Percentiles rank a stretch among this genome's conserved stretches.
These are phyloP conservation scores for Leptomonas pyrrhocoris DNA, from an alignment of 208 protist genomes.

Conservation along the genomic window DNA sequence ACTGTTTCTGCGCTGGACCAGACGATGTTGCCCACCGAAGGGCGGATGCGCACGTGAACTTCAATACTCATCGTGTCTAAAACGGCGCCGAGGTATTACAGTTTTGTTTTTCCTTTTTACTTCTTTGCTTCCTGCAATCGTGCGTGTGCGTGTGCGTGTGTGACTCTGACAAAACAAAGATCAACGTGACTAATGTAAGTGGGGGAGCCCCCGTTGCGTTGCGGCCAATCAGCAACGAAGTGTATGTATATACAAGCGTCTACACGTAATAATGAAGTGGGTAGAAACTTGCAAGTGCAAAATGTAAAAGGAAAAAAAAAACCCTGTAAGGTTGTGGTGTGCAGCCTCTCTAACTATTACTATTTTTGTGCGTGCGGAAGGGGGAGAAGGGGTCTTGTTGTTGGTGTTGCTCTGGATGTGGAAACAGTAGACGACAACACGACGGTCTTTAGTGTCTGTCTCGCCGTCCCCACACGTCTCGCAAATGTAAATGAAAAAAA, in stretches of 20 bases:
- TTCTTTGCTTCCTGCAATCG: conserved; percentile 11
- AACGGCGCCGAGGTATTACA: neutral
- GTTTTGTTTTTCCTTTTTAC: neutral
- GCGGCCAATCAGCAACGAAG: neutral
- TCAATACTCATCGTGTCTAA: conserved; percentile 77
- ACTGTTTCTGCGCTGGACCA: conserved; percentile 88
- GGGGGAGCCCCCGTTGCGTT: neutral
- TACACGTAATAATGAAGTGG: neutral
- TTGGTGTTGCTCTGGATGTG: neutral
- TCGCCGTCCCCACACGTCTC: neutral
- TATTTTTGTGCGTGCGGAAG: neutral
- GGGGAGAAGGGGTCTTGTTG: neutral
- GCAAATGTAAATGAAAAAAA: neutral
- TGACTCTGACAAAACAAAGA: neutral
- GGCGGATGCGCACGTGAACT: conserved; percentile 86
- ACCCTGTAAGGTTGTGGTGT: neutral
- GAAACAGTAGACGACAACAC: neutral
- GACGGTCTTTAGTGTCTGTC: neutral
- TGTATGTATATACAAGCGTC: too few relatives aligned
- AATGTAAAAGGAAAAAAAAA: conserved; percentile 13
- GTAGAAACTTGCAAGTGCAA: neutral
- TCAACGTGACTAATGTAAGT: too few relatives aligned
- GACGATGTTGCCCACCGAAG: conserved; percentile 54
- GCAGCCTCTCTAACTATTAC: neutral
- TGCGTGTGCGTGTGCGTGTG: conserved; percentile 10